These are phyloP conservation scores for Colletotrichum spinosum DNA, from an alignment of 2,329 filamentous ascomycete genomes.

Conservation along the genomic window DNA sequence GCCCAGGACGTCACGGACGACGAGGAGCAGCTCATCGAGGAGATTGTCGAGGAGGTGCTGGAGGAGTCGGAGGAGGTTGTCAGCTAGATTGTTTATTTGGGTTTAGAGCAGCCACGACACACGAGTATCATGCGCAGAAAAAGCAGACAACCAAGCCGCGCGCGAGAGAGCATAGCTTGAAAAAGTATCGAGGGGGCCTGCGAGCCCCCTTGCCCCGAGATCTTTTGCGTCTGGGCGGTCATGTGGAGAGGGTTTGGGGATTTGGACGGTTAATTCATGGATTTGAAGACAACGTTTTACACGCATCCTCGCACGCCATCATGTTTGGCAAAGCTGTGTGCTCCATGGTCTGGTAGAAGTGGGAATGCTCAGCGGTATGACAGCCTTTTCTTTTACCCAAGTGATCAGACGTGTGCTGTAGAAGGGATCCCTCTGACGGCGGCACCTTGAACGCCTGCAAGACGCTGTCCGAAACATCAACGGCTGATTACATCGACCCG, in stretches of 20 bases:
- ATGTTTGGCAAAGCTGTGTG: no score
- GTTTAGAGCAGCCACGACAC: constrained; percentile 18
- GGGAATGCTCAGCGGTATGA: no score
- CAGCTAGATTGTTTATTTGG: constrained; percentile 38
- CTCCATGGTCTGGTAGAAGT: no score
- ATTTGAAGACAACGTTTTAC: constrained; percentile 23
- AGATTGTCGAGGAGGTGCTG: constrained; percentile 85
- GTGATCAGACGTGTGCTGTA: no score
- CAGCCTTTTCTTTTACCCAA: no score
- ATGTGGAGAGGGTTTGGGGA: constrained; percentile 26
- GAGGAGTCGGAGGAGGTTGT: constrained; percentile 87
- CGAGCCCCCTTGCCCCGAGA: constrained; percentile 23
- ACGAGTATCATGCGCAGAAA: constrained; percentile 7
- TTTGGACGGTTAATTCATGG: constrained; percentile 35
- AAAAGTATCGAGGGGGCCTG: constrained; percentile 18
- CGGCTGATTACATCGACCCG: no score
- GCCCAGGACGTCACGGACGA: constrained; percentile 66
- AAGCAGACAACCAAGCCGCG: not conserved
- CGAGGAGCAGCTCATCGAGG: constrained; percentile 85
- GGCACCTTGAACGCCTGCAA: no score
- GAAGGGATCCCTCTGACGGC: no score
- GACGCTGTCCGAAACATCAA: no score
- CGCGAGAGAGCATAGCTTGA: constrained; percentile 11
- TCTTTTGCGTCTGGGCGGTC: constrained; percentile 31
- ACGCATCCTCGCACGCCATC: not conserved